These are phyloP conservation scores for Crithidia brevicula DNA, from an alignment of 208 protist species.

Conservation along the genomic window DNA sequence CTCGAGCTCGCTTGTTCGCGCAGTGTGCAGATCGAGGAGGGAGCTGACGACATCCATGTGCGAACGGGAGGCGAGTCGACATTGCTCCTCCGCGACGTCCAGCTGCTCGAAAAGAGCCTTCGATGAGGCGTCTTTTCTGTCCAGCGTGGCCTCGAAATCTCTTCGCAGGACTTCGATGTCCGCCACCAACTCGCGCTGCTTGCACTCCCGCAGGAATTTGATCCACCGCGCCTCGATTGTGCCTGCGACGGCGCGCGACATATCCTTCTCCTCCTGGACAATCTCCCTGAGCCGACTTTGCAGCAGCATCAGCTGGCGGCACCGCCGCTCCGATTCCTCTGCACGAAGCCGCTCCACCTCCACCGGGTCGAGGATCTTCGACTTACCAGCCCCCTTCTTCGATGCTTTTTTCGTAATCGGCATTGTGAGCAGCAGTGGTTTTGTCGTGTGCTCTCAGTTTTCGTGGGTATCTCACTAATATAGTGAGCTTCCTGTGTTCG, in stretches of 20 bases:
- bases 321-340: constrained; percentile 76
- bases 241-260: constrained; percentile 45
- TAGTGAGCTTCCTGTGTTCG: no score
- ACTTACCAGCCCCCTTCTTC: constrained; percentile 31
- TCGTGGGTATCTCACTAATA: no score
- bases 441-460: background rate
- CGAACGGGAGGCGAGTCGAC: constrained; percentile 85
- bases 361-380: constrained; percentile 52
- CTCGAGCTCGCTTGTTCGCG: constrained; percentile 82
- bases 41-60: constrained; percentile 92
- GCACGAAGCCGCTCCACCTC: constrained; percentile 62
- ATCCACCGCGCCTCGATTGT: constrained; percentile 91
- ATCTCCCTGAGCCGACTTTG: constrained; percentile 75
- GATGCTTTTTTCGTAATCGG: constrained; percentile 25
- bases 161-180: constrained; percentile 91
- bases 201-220: constrained; percentile 90
- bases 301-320: constrained; percentile 74
- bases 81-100: constrained; percentile 95
- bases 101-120: constrained; percentile 89
- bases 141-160: constrained; percentile 91
- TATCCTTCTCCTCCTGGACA: constrained; percentile 79
- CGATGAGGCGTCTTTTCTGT: constrained; percentile 94
- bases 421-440: constrained; percentile 14
- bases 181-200: constrained; percentile 91
- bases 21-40: constrained; percentile 90